Evolutionary conservation across 805 yeast genomes (phyloP).

Genomic region (Scheffersomyces ergatensis): DNA sequence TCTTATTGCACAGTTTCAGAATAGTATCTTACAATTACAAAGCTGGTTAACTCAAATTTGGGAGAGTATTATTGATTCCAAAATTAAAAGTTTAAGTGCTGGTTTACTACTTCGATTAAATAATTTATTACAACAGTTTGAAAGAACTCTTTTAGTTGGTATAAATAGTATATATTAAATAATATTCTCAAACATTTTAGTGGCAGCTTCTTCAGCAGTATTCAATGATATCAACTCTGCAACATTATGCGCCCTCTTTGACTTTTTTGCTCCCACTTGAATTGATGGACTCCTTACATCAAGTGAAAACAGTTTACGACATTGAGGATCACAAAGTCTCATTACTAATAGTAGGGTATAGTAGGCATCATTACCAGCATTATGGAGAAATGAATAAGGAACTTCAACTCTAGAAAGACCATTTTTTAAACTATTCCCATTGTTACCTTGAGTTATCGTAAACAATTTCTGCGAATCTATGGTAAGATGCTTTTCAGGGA

Average conservation of each 20-base stretch:
- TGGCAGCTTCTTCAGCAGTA: neutral
- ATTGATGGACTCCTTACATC: neutral
- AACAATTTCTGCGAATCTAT: slow-evolving; percentile 52
- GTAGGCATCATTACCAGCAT: slow-evolving; percentile 71
- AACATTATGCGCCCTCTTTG: neutral
- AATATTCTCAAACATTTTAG: neutral
- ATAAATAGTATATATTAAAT: slow-evolving; percentile 22
- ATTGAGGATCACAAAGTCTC: slow-evolving; percentile 46
- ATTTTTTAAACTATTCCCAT: slow-evolving; percentile 42
- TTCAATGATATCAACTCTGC: neutral
- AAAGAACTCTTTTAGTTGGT: slow-evolving; percentile 29
- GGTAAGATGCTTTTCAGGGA: slow-evolving; percentile 31
- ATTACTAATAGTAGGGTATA: slow-evolving; percentile 53
- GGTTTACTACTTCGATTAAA: slow-evolving; percentile 33
- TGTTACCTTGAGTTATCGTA: slow-evolving; percentile 35
- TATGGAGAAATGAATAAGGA: slow-evolving; percentile 60
- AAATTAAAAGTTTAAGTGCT: slow-evolving; percentile 37
- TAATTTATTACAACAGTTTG: slow-evolving; percentile 19
- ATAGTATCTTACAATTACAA: slow-evolving; percentile 19
- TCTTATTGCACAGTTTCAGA: slow-evolving; percentile 18
- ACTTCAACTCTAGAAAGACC: slow-evolving; percentile 44
- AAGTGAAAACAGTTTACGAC: slow-evolving; percentile 14
- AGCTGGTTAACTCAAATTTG: slow-evolving; percentile 26
- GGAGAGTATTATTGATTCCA: slow-evolving; percentile 36
- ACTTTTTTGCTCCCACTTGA: neutral